Conservation (phyloP, 2,329 filamentous ascomycete genomes). For the Alternaria sp. region DNA sequence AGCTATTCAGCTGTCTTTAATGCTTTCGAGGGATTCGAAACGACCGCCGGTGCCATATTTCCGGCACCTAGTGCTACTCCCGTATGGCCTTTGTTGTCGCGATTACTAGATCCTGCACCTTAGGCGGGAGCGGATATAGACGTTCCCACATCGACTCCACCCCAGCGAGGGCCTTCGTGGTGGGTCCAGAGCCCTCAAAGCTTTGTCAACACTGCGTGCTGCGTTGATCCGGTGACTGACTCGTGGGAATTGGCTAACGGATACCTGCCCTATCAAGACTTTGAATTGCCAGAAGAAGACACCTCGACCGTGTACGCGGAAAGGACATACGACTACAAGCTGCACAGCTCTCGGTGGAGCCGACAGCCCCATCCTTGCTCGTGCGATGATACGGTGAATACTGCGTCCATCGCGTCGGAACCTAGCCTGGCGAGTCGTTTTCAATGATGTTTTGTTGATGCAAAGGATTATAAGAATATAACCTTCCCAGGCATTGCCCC, state of each 20-base stretch:
- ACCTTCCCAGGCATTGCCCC: not conserved
- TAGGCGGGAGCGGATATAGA: not conserved
- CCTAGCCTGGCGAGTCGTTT: not conserved
- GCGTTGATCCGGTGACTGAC: not conserved
- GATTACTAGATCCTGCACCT: not conserved
- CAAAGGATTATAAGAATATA: not conserved
- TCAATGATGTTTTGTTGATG: not conserved
- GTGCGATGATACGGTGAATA: not conserved
- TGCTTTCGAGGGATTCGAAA: not conserved
- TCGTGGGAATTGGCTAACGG: not conserved
- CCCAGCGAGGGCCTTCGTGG: not conserved
- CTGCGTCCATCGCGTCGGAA: not conserved
- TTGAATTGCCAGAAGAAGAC: not conserved
- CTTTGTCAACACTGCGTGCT: not conserved
- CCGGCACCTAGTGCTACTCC: not conserved
- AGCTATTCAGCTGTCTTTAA: not conserved
- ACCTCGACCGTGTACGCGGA: not conserved
- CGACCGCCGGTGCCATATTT: not conserved
- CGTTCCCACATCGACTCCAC: not conserved
- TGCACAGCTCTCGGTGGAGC: not conserved
- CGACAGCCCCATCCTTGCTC: not conserved
- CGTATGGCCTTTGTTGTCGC: not conserved
- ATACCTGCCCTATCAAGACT: not conserved
- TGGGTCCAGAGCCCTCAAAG: not conserved
- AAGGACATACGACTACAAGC: constrained; percentile 2